Conservation (phyloP, 495 filamentous ascomycete genomes). For the Trichoderma reesei region DNA sequence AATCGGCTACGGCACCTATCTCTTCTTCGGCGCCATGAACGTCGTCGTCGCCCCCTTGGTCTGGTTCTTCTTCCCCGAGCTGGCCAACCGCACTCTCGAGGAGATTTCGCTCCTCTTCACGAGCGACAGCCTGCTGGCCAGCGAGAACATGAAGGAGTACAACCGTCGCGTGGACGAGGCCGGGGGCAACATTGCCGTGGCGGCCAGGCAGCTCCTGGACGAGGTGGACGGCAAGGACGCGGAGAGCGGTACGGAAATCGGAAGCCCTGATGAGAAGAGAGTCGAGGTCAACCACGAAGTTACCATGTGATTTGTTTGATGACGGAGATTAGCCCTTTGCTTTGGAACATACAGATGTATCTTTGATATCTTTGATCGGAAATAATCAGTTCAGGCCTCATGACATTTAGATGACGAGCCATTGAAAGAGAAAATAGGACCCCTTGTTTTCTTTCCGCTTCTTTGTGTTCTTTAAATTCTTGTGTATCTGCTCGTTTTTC, state of each 20-base stretch:
- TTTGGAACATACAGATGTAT: slow-evolving; percentile 5
- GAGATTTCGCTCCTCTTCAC: slow-evolving; percentile 62
- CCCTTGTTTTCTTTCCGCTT: too few species aligned
- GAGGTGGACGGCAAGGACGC: slow-evolving; percentile 11
- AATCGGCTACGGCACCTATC: slow-evolving; percentile 55
- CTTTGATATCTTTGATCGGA: slow-evolving; percentile 1
- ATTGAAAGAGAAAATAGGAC: too few species aligned
- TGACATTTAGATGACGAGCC: too few species aligned
- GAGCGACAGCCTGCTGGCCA: slow-evolving; percentile 45
- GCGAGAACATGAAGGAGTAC: slow-evolving; percentile 20
- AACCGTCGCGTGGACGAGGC: slow-evolving; percentile 13
- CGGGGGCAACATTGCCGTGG: slow-evolving; percentile 12
- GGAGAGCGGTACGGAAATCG: background rate
- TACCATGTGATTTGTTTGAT: slow-evolving; percentile 2
- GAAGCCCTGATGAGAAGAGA: slow-evolving; percentile 7
- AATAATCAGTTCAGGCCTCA: too few species aligned
- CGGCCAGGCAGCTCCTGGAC: slow-evolving; percentile 13
- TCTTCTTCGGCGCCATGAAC: slow-evolving; percentile 56
- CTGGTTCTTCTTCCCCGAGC: slow-evolving; percentile 58
- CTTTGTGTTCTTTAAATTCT: too few species aligned
- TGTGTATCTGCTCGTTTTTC: too few species aligned
- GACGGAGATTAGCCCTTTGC: background rate
- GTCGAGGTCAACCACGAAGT: background rate
- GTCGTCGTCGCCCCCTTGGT: slow-evolving; percentile 56
- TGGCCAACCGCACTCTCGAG: slow-evolving; percentile 57